These are phyloP conservation scores for Pterocarpus macrocarpus DNA, from an alignment of 306 rosid genomes.

Conservation along the genomic window DNA sequence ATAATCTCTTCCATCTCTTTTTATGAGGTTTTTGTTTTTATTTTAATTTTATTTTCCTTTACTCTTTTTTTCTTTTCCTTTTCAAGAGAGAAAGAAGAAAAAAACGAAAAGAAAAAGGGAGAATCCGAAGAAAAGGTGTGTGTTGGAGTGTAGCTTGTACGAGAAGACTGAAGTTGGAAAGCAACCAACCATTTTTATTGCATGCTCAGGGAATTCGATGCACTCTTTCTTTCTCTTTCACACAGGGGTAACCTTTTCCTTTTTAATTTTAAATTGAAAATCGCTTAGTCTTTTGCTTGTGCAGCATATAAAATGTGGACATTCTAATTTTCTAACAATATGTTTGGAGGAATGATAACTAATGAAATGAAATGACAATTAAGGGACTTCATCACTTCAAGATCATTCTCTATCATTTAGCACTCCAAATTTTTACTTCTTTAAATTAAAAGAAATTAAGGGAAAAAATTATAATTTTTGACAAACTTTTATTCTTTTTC, in stretches of 20 bases:
- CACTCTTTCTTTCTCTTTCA: slow-evolving; percentile 52
- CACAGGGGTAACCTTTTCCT: slow-evolving; percentile 25
- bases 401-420: no score
- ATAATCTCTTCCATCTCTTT: slow-evolving; percentile 51
- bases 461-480: no score
- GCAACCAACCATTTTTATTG: slow-evolving; percentile 78
- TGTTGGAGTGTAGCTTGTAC: slow-evolving; percentile 82
- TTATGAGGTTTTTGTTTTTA: background rate
- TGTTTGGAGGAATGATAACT: background rate
- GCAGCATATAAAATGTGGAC: slow-evolving; percentile 31
- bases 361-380: background rate
- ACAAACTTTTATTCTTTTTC: no score
- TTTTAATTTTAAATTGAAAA: slow-evolving; percentile 32
- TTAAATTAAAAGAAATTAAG: no score
- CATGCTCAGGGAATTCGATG: slow-evolving; percentile 81
- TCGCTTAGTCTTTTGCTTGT: slow-evolving; percentile 36
- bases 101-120: slow-evolving; percentile 36
- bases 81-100: background rate
- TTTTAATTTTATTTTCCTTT: background rate
- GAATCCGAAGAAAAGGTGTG: slow-evolving; percentile 83
- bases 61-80: slow-evolving; percentile 32
- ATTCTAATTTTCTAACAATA: background rate
- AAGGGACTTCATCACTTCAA: no score
- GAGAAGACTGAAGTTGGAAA: slow-evolving; percentile 72
- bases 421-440: no score